A percentile compares a stretch with the other conserved stretches of the same genome.
These are phyloP conservation scores for Zarea fungicola DNA, from an alignment of 2,329 filamentous ascomycete genomes.

Conservation along the genomic window DNA sequence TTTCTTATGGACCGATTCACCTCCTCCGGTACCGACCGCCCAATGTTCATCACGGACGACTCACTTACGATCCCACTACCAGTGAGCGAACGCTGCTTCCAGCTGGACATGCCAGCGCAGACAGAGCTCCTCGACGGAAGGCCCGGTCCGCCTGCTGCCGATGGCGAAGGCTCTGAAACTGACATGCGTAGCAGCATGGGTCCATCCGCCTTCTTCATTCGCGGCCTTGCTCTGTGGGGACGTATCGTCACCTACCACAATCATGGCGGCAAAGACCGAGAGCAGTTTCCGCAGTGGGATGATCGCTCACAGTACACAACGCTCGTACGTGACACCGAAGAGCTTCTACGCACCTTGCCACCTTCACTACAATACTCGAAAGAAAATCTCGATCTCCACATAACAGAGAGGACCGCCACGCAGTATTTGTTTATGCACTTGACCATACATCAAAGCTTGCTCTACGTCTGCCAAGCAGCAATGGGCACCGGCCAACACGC, in stretches of 20 bases:
- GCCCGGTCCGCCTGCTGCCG: conserved; percentile 56
- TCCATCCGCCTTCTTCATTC: conserved; percentile 84
- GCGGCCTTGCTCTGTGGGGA: conserved; percentile 83
- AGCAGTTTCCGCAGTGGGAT: conserved; percentile 75
- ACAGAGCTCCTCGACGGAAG: conserved; percentile 78
- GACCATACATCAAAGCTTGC: conserved; percentile 77
- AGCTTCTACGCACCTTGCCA: conserved; percentile 66
- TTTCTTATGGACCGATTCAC: conserved; percentile 98
- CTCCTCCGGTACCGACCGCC: conserved; percentile 88
- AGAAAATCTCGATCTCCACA: conserved; percentile 81
- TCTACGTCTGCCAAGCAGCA: conserved; percentile 87
- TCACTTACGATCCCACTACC: conserved; percentile 85
- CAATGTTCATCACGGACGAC: conserved; percentile 85
- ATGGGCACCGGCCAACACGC: conserved; percentile 62
- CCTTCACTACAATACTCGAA: conserved; percentile 65
- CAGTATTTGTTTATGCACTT: conserved; percentile 93
- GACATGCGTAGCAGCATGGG: conserved; percentile 82
- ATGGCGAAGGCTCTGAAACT: conserved; percentile 55
- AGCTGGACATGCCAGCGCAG: conserved; percentile 81
- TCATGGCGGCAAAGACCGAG: conserved; percentile 76
- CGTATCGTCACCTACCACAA: conserved; percentile 86
- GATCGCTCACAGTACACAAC: conserved; percentile 68
- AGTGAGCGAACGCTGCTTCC: conserved; percentile 83
- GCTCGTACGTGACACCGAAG: conserved; percentile 65
- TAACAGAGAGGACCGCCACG: conserved; percentile 78